Evolutionary conservation across 139 green algal species (phyloP), one percentile per base, ranked within the genome.

Genomic region (Chlorella sorokiniana): DNA sequence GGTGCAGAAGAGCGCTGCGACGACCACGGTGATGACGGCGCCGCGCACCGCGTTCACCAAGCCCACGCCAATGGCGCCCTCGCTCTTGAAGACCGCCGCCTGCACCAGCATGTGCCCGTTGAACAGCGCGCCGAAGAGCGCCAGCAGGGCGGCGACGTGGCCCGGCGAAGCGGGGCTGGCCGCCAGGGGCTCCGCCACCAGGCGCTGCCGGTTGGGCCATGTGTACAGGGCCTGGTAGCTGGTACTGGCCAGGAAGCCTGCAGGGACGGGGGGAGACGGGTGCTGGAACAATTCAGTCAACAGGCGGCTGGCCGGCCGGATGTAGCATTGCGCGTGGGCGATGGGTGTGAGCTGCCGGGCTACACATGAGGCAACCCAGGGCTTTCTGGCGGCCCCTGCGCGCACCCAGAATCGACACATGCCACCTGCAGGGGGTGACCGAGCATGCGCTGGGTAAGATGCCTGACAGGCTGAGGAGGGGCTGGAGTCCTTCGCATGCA

Each of bases 61-160:
- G n/a, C 70, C 81, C 56, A 91, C 87, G 3, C 86, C 87, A 27
- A 91, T 37, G 35, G 87, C 87, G 2, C 87, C 87, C 16, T 88
- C 81, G 1, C 44, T 81, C 48, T 72, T 71, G 71, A 87, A 89
- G 27, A 91, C 87, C 22, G 84, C 62, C 1, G 54, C 69, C 77
- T 90, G 86, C 25, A 40, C 82, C 20, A 85, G 82, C 76, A 85
- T 90, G 70, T 91, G 87, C 27, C 90, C 31, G 77, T 91, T 89
- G 42, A 86, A 90, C 27, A 83, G 29, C 56, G 35, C 54, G 1
- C 76, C 85, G 84, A 90, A 90, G 0, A 74, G 14, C 11, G 65
- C 59, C 35, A 90, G 62, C 42, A 87, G 64, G 25, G 33, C 33
- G 6, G 82, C 23, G 27, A 77, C 59, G 29, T 78, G 25, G 40